Percentiles rank a stretch among this genome's conserved stretches.
Evolutionary conservation across 2,329 filamentous ascomycete genomes (phyloP).

Genomic region (Periconia sp.): DNA sequence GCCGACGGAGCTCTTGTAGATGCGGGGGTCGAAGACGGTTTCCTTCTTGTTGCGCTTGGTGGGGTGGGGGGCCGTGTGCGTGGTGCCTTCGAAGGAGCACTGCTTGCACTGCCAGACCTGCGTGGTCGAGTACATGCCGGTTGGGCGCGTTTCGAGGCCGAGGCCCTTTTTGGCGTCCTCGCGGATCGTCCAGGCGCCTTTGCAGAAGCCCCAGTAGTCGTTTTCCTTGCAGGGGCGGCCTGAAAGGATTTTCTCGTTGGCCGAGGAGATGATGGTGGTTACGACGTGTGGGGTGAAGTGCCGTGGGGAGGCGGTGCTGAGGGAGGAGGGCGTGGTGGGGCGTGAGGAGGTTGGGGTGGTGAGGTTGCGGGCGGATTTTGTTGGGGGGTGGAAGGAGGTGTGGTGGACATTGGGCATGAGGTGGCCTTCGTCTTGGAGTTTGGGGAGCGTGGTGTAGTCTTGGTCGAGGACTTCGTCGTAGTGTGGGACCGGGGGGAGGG

Average conservation of each 20-base stretch:
- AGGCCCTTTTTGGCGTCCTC: constrained; percentile 40
- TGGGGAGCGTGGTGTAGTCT: constrained; percentile 1
- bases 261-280: constrained; percentile 16
- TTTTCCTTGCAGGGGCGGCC: constrained; percentile 44
- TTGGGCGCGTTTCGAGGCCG: constrained; percentile 27
- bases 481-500: constrained; percentile 8
- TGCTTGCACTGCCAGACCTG: constrained; percentile 39
- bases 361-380: neutral
- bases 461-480: neutral
- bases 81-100: constrained; percentile 38
- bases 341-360: constrained; percentile 15
- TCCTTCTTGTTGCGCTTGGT: constrained; percentile 33
- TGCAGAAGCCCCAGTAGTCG: constrained; percentile 46
- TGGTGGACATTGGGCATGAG: neutral
- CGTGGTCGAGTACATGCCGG: constrained; percentile 37
- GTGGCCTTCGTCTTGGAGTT: neutral
- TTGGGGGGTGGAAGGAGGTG: neutral
- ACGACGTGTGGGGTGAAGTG: constrained; percentile 13
- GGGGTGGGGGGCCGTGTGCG: constrained; percentile 22
- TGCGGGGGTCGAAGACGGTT: constrained; percentile 29
- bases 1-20: constrained; percentile 27
- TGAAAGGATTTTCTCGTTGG: constrained; percentile 31
- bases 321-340: constrained; percentile 15
- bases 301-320: constrained; percentile 5
- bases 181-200: constrained; percentile 41